Evolutionary conservation across 306 rosid species (phyloP), one percentile per base, ranked within the genome.

Genomic region (Acacia confusa): DNA sequence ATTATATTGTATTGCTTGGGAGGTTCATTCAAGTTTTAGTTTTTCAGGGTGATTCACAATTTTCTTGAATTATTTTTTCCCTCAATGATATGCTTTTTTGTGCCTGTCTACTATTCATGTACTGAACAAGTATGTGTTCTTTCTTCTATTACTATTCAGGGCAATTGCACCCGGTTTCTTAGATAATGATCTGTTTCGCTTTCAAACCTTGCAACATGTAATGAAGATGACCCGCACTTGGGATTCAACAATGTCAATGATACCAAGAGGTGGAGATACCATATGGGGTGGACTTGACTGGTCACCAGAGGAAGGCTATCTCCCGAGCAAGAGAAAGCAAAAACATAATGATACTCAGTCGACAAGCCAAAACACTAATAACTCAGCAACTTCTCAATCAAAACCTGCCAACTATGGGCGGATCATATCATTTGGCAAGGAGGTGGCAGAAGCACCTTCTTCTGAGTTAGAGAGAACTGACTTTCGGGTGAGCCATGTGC

Each of bases 231-330:
- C 92, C 53, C 97, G 97, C 71, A 86, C 97, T 5, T 93, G 97
- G 97, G 97, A 93, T 84, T 86, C 97, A 50, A 93, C 97, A 24
- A 90, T 93, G 97, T 91, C 97, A 69, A 93, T 93, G 97, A 87
- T 93, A 80, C 97, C 97, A 47, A 93, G 70, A 85, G 97, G 97
- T 43, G 97, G 97, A 72, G 93, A 91, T 52, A 82, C 88, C 38
- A 91, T 93, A 81, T 93, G 97, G 97, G 97, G 97, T 75, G 97
- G 79, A 68, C 87, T 90, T 88, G 97, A 93, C 85, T 90, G 97
- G 97, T 91, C 92, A 27, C 97, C 97, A 24, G 97, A 93, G 85
- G 97, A 89, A 78, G 88, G 86, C 55, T 87, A 74, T 55, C 58
- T 65, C 74, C 89, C 87, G 70, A 77, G 63, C 78, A 78, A 63